Conservation (phyloP, 805 yeast species). For the Yarrowia deformans region DNA sequence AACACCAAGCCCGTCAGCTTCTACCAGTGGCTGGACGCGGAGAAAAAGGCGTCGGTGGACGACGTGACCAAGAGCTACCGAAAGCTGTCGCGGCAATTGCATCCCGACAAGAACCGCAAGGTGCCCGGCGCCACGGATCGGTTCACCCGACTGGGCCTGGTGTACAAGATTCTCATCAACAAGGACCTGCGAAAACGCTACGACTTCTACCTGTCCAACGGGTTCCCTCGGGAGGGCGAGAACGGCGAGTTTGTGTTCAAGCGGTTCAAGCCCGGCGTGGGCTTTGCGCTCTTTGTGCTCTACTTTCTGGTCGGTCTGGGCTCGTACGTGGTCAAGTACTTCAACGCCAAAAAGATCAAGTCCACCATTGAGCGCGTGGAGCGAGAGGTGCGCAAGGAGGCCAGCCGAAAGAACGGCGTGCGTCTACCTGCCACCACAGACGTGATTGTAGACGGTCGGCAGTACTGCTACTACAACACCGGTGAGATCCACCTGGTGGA, state of each 20-base stretch:
- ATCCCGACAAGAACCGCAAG: slow-evolving; percentile 78
- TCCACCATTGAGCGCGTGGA: slow-evolving; percentile 28
- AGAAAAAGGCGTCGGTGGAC: slow-evolving; percentile 44
- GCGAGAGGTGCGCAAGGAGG: slow-evolving; percentile 39
- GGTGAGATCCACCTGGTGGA: slow-evolving; percentile 49
- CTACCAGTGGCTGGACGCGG: slow-evolving; percentile 63
- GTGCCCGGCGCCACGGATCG: slow-evolving; percentile 53
- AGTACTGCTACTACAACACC: slow-evolving; percentile 39
- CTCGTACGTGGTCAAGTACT: slow-evolving; percentile 64
- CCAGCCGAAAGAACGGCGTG: slow-evolving; percentile 37
- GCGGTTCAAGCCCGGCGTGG: slow-evolving; percentile 71
- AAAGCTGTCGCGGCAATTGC: slow-evolving; percentile 71
- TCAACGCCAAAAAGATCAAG: slow-evolving; percentile 46
- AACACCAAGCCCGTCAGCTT: slow-evolving; percentile 55
- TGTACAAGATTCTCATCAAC: slow-evolving; percentile 74
- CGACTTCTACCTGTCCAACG: slow-evolving; percentile 81
- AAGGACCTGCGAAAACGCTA: slow-evolving; percentile 70
- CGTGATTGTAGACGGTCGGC: slow-evolving; percentile 35
- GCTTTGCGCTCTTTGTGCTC: slow-evolving; percentile 60
- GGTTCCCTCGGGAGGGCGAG: slow-evolving; percentile 85
- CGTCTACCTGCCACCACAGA: slow-evolving; percentile 29
- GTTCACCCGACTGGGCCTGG: slow-evolving; percentile 78
- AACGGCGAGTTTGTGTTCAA: slow-evolving; percentile 63
- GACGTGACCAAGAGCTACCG: slow-evolving; percentile 59
- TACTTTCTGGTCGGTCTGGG: slow-evolving; percentile 60